phyloP scores from a whole-genome alignment of 2,329 filamentous ascomycete genomes.

The Coniochaeta sp. region DNA sequence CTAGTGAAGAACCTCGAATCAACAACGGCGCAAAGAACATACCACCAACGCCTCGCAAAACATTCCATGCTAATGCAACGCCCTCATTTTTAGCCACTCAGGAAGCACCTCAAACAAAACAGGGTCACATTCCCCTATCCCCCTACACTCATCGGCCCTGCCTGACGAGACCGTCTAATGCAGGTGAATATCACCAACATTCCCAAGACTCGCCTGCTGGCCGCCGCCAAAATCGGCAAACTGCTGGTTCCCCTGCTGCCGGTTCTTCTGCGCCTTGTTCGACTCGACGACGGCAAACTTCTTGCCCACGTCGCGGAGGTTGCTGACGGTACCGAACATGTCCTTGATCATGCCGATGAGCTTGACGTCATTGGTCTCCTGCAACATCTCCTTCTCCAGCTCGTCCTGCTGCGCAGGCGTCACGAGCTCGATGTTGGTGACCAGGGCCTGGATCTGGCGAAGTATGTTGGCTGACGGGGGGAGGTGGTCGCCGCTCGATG shows the following conservation, averaged over 20 bases:
- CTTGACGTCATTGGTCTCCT: constrained; percentile 77
- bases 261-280: constrained; percentile 17
- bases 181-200: not conserved
- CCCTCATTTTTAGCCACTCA: not conserved
- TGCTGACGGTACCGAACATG: constrained; percentile 64
- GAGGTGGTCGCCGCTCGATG: constrained; percentile 24
- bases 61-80: not conserved
- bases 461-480: constrained; percentile 63
- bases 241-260: not conserved
- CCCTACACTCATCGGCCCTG: not conserved
- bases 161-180: not conserved
- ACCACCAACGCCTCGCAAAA: not conserved
- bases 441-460: constrained; percentile 79
- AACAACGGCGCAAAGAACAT: not conserved
- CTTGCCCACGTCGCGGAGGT: constrained; percentile 65
- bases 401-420: constrained; percentile 59
- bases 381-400: constrained; percentile 63
- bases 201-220: not conserved
- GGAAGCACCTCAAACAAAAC: not conserved
- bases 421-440: constrained; percentile 75
- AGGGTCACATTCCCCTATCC: not conserved
- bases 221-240: not conserved
- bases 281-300: constrained; percentile 59
- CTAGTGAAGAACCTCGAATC: not conserved
- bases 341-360: constrained; percentile 69